phyloP scores from a whole-genome alignment of 2,329 filamentous ascomycete species.

The Botrytis squamosa region DNA sequence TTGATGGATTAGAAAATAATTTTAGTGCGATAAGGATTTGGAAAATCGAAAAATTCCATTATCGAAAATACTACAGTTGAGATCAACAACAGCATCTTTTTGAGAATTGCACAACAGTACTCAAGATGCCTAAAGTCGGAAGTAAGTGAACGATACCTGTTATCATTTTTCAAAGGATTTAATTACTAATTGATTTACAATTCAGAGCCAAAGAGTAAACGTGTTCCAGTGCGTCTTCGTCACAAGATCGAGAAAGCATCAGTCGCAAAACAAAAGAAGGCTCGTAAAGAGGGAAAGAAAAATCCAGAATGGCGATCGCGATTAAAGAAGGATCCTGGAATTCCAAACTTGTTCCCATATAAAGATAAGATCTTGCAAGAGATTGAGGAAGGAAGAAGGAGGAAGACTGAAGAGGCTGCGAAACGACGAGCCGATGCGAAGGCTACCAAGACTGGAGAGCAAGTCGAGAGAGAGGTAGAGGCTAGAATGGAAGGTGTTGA shows the following conservation, averaged over 20 bases:
- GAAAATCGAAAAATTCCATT: constrained; percentile 18
- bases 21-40: constrained; percentile 21
- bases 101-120: constrained; percentile 17
- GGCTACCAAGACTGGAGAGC: constrained; percentile 58
- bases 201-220: constrained; percentile 91
- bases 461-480: constrained; percentile 45
- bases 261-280: constrained; percentile 85
- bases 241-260: constrained; percentile 96
- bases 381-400: constrained; percentile 82
- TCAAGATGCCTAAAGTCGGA: constrained; percentile 40
- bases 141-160: constrained; percentile 31
- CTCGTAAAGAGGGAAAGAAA: constrained; percentile 86
- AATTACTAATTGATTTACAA: constrained; percentile 26
- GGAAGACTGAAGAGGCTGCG: constrained; percentile 76
- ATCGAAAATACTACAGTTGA: background rate
- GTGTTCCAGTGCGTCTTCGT: constrained; percentile 80
- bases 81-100: constrained; percentile 13
- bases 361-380: constrained; percentile 94
- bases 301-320: constrained; percentile 96
- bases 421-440: constrained; percentile 70
- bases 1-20: constrained; percentile 21
- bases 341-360: constrained; percentile 95
- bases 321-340: constrained; percentile 96
- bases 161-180: no score
- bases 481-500: constrained; percentile 47